Percentiles rank a stretch among this genome's conserved stretches.
Evolutionary conservation across 805 yeast genomes (phyloP).

Genomic region (Starmerella kuoi): DNA sequence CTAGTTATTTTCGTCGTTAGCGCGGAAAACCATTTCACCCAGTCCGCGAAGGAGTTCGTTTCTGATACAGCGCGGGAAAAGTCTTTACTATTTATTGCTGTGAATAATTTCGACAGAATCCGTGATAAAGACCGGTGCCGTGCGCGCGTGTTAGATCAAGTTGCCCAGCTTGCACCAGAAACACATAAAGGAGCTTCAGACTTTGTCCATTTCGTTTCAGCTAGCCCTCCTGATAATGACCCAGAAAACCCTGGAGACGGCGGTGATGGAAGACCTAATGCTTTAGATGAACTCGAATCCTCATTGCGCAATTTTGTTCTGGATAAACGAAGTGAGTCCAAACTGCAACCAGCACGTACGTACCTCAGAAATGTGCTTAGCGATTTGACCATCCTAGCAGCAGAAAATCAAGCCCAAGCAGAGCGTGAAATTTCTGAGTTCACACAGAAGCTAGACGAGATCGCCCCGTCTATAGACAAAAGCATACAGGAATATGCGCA

Average conservation of each 20-base stretch:
- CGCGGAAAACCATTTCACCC: conserved; percentile 90
- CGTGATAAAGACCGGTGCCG: conserved; percentile 69
- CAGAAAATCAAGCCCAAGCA: conserved; percentile 43
- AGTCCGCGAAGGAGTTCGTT: conserved; percentile 88
- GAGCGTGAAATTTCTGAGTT: conserved; percentile 37
- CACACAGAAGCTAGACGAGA: conserved; percentile 38
- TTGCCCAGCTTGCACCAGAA: conserved; percentile 74
- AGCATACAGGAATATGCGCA: conserved; percentile 40
- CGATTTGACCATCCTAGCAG: conserved; percentile 53
- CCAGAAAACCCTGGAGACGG: conserved; percentile 25
- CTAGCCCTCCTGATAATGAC: neutral
- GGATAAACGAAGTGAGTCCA: conserved; percentile 80
- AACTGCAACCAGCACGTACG: conserved; percentile 86
- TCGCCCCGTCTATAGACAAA: conserved; percentile 54
- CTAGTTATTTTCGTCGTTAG: conserved; percentile 90
- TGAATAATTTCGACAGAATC: conserved; percentile 82
- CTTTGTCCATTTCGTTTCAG: conserved; percentile 72
- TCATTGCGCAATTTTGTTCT: conserved; percentile 74
- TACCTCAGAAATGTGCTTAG: conserved; percentile 55
- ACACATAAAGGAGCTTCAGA: conserved; percentile 80
- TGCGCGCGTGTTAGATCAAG: conserved; percentile 68
- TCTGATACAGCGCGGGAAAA: conserved; percentile 83
- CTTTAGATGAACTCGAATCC: conserved; percentile 71
- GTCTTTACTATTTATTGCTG: conserved; percentile 83
- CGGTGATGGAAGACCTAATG: conserved; percentile 27